Evolutionary conservation across 805 yeast genomes (phyloP).

Genomic region (Hanseniaspora valbyensis): DNA sequence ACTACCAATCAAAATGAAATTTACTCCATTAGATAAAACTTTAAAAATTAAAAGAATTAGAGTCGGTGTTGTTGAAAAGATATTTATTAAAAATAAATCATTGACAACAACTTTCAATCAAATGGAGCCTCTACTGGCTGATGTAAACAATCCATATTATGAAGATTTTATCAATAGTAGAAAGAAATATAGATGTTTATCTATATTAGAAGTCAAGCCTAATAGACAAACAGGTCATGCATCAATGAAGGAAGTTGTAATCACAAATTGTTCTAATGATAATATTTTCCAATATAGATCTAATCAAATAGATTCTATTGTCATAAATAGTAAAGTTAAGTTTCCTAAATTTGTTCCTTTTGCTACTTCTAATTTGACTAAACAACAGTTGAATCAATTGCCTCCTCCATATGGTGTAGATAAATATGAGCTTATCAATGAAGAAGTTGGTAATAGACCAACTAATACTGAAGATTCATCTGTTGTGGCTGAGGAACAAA

Average conservation of each 20-base stretch:
- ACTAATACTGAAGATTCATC: too few species aligned
- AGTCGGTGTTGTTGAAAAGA: slow-evolving; percentile 54
- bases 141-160: slow-evolving; percentile 28
- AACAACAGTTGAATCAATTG: slow-evolving; percentile 14
- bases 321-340: slow-evolving; percentile 23
- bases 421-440: slow-evolving; percentile 16
- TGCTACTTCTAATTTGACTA: slow-evolving; percentile 3
- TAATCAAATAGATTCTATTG: slow-evolving; percentile 23
- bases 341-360: slow-evolving; percentile 25
- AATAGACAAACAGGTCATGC: slow-evolving; percentile 35
- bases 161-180: slow-evolving; percentile 26
- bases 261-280: slow-evolving; percentile 43
- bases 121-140: slow-evolving; percentile 30
- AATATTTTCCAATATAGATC: slow-evolving; percentile 48
- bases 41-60: slow-evolving; percentile 52
- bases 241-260: slow-evolving; percentile 50
- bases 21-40: slow-evolving; percentile 55
- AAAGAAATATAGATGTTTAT: slow-evolving; percentile 41
- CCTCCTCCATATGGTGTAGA: slow-evolving; percentile 30
- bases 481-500: neutral
- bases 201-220: slow-evolving; percentile 56
- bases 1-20: slow-evolving; percentile 49
- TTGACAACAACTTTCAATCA: slow-evolving; percentile 44
- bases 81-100: slow-evolving; percentile 51
- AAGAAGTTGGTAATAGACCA: neutral